Evolutionary conservation across 352 stramenopile species (phyloP), one percentile per base, ranked within the genome.

Genomic region (Pythium angustatum): DNA sequence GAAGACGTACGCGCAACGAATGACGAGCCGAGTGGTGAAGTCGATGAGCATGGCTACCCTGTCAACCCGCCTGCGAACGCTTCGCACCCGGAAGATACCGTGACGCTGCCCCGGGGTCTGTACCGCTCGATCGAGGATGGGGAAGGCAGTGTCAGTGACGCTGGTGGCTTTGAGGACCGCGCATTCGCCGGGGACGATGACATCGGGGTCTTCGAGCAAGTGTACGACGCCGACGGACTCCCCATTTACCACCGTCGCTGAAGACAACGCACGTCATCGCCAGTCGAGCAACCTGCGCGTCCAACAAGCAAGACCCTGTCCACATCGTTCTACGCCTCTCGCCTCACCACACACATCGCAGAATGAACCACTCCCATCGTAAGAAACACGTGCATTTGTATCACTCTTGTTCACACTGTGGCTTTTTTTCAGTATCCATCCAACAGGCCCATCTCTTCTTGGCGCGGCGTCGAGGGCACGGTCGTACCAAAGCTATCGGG

Each of bases 381-480:
- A n/a, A n/a, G n/a, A n/a, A n/a, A n/a, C n/a, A n/a, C n/a, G n/a
- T n/a, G n/a, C n/a, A n/a, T n/a, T n/a, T n/a, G n/a, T n/a, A n/a
- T n/a, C n/a, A n/a, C n/a, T n/a, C n/a, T n/a, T n/a, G n/a, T n/a
- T n/a, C n/a, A n/a, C n/a, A 41, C 34, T 41, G 34, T 10, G 38
- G 38, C 38, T 45, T 19, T n/a, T 45, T 19, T 45, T 81, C 74
- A 55, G 34, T 70, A 70, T 53, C 24, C 49, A 17, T 83, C 78
- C 3, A 91, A 69, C 22, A 91, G 60, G 8, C 72, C 75, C 11
- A 83, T 69, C 58, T 85, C 64, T 69, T 91, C 83, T 28, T 87
- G 77, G 19, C 58, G 44, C 38, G 77, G 70, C 53, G 76, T 67
- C 59, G 70, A 58, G 36, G 66, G 60, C 59, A 67, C 48, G 27